Conservation (phyloP, 345 rosid genomes). For the Dipteronia sinensis region DNA sequence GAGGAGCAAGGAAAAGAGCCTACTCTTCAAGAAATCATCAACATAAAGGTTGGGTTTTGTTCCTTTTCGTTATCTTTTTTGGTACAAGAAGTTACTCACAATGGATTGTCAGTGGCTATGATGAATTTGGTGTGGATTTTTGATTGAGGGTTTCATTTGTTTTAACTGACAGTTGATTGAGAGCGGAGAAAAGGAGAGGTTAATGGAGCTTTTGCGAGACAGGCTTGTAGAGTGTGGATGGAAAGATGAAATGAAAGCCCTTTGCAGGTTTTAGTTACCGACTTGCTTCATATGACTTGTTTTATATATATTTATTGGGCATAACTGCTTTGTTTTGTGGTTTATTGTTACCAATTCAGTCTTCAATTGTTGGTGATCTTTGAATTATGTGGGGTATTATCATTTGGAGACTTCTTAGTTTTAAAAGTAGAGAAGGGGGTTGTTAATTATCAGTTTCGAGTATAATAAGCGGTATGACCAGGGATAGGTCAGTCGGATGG, state of each 20-base stretch:
- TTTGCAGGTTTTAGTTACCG: slow-evolving; percentile 58
- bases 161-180: slow-evolving; percentile 50
- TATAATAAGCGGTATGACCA: background rate
- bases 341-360: background rate
- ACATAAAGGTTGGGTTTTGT: slow-evolving; percentile 50
- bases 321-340: background rate
- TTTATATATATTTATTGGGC: background rate
- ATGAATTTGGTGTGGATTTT: background rate
- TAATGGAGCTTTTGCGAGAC: slow-evolving; percentile 75
- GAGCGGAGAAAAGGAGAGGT: slow-evolving; percentile 71
- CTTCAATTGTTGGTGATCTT: background rate
- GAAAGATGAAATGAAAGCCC: slow-evolving; percentile 81
- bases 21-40: slow-evolving; percentile 61
- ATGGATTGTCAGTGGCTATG: background rate
- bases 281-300: background rate
- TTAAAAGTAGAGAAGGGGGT: background rate
- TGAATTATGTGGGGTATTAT: background rate
- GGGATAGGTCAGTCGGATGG: background rate
- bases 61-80: background rate
- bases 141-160: background rate
- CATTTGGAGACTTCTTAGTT: too few species aligned
- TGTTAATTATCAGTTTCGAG: background rate
- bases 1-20: slow-evolving; percentile 44
- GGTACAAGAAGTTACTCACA: background rate
- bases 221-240: slow-evolving; percentile 79